Conservation (phyloP, 2,329 filamentous ascomycete genomes). For the Colletotrichum musae region DNA sequence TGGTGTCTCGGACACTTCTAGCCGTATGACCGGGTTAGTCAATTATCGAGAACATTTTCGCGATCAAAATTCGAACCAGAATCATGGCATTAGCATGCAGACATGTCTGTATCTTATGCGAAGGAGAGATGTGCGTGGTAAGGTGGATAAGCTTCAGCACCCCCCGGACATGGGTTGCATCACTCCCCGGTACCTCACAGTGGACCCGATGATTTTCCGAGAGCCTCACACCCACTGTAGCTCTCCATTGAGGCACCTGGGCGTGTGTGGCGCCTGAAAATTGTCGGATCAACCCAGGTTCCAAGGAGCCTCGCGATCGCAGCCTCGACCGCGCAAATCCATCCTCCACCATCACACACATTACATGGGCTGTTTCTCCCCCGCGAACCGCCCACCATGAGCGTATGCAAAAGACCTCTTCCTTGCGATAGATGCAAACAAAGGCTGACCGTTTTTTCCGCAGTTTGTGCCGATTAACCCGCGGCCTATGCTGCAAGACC, state of each 20-base stretch:
- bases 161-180: conserved; percentile 24
- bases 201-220: conserved; percentile 41
- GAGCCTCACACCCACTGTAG: conserved; percentile 24
- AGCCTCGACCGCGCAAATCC: conserved; percentile 39
- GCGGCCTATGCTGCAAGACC: conserved; percentile 93
- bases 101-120: neutral
- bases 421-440: neutral
- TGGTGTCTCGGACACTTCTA: too few species aligned
- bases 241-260: conserved; percentile 10
- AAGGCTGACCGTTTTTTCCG: neutral
- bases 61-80: too few species aligned
- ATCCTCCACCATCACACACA: conserved; percentile 36
- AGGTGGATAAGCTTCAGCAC: conserved; percentile 3
- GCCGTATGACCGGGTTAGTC: too few species aligned
- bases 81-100: neutral
- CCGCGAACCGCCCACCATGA: conserved; percentile 50
- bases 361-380: conserved; percentile 41
- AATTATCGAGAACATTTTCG: too few species aligned
- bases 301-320: conserved; percentile 37
- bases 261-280: conserved; percentile 33
- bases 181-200: conserved; percentile 21
- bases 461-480: conserved; percentile 96
- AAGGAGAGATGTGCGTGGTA: neutral
- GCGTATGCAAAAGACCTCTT: conserved; percentile 45
- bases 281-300: conserved; percentile 6